These are phyloP conservation scores for Paraphaeosphaeria sporulosa DNA, from an alignment of 2,329 filamentous ascomycete species.

Conservation along the genomic window DNA sequence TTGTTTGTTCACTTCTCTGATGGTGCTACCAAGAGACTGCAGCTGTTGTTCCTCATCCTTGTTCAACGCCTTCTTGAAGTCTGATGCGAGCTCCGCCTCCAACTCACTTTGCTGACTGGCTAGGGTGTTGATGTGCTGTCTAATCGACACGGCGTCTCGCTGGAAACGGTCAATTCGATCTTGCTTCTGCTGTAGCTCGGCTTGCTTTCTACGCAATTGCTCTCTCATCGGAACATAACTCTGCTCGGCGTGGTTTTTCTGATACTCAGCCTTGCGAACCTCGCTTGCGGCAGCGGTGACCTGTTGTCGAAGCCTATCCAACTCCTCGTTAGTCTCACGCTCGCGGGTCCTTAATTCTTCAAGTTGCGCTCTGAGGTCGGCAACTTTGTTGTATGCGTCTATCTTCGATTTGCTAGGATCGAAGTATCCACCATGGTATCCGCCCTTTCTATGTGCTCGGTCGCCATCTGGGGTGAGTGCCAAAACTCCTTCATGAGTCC, in stretches of 20 bases:
- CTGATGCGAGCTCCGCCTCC: slow-evolving; percentile 80
- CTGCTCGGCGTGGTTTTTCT: slow-evolving; percentile 77
- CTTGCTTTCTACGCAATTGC: slow-evolving; percentile 78
- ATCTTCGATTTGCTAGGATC: slow-evolving; percentile 86
- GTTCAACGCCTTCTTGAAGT: slow-evolving; percentile 91
- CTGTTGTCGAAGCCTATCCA: slow-evolving; percentile 84
- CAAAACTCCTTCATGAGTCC: slow-evolving; percentile 82
- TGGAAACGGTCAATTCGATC: slow-evolving; percentile 78
- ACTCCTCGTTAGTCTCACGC: slow-evolving; percentile 70
- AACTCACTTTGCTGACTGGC: slow-evolving; percentile 78
- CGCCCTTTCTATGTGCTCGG: slow-evolving; percentile 92
- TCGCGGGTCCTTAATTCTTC: slow-evolving; percentile 72
- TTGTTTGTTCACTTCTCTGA: slow-evolving; percentile 78
- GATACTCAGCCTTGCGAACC: slow-evolving; percentile 82
- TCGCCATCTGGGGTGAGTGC: slow-evolving; percentile 96
- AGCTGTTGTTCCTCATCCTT: slow-evolving; percentile 83
- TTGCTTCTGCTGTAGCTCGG: slow-evolving; percentile 75
- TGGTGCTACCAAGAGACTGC: slow-evolving; percentile 71
- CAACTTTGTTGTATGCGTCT: slow-evolving; percentile 79
- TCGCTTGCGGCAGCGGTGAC: slow-evolving; percentile 88
- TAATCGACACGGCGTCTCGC: slow-evolving; percentile 70
- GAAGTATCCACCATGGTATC: slow-evolving; percentile 92
- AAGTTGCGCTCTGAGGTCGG: slow-evolving; percentile 76
- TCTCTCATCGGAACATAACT: slow-evolving; percentile 81
- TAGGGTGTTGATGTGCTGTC: slow-evolving; percentile 64